Evolutionary conservation across 441 rosid genomes (phyloP).

Genomic region (Syzygium syzygioides): DNA sequence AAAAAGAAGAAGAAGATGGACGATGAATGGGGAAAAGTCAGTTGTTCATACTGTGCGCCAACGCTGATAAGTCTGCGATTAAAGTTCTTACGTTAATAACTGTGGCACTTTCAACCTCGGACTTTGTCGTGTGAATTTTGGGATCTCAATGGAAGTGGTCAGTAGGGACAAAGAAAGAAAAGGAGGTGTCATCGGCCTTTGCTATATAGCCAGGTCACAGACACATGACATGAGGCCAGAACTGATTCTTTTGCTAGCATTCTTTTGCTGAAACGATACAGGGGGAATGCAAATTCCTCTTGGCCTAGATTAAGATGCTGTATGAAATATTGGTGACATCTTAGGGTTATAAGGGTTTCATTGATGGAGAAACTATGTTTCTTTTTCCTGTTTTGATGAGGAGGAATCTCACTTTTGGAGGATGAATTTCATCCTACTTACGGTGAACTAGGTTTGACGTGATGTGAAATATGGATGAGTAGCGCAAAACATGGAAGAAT

Average conservation of each 20-base stretch:
- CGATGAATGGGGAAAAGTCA: background rate
- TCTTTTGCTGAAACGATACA: background rate
- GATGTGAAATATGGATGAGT: background rate
- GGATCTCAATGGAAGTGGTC: background rate
- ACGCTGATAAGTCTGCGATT: background rate
- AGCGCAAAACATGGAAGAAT: background rate
- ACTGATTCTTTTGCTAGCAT: background rate
- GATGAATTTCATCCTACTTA: background rate
- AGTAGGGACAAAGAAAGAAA: background rate
- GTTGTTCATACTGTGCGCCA: background rate
- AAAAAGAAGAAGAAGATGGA: background rate
- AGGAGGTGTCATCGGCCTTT: background rate
- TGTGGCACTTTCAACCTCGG: background rate
- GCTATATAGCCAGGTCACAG: background rate
- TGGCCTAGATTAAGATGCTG: background rate
- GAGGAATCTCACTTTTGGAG: background rate
- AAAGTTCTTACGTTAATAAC: background rate
- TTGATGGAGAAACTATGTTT: background rate
- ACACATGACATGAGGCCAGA: background rate
- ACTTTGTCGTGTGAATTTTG: background rate
- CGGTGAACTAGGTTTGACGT: background rate
- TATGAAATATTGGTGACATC: background rate
- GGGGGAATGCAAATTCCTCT: background rate
- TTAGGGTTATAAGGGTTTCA: background rate
- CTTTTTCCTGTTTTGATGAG: background rate